Evolutionary conservation across 2,329 filamentous ascomycete species (phyloP), one percentile per base, ranked within the genome.

Genomic region (Fusarium verrucosum): DNA sequence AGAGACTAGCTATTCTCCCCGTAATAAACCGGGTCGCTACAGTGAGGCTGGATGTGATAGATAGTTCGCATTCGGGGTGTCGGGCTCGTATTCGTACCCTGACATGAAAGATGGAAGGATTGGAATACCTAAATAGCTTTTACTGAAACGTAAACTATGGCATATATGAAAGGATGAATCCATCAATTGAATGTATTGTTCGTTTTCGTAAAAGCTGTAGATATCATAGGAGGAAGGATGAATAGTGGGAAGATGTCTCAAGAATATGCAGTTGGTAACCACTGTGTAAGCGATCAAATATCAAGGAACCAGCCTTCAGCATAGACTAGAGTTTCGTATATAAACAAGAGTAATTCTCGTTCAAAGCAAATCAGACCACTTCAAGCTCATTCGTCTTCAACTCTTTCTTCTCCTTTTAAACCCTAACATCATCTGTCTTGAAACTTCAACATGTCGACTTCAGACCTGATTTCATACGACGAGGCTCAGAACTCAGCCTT

Each of bases 401-500:
- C 0, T 25, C 1, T 3, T n/a, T 14, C n/a, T 13, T 7, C 10
- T 20, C 2, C 5, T 26, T 11, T 1, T 4, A 3, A 17, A 13
- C 9, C 10, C 3, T 20, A n/a, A 35, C 2, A 23, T 14, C 4
- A 1, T 35, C 3, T 38, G 7, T 5, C 14, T 46, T 20, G 16
- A 35, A 51, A 26, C 3, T 7, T 4, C 26, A 33, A 8, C 46
- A 69, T 74, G 73, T 68, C 73, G 13, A 70, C 43, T 13, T 62
- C 65, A n/a, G 63, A 75, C 23, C 87, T 96, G 73, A 91, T 96
- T 82, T 81, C 83, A 70, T 91, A 95, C 79, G 87, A 96, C 75
- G 89, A 92, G 76, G 77, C 81, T 71, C 90, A 89, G 68, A 92
- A 96, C 89, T 90, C 91, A 57, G 89, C 86, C 65, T 96, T 96